Conservation (phyloP, 768 basidiomycete species). For the Boletus reticulatus region DNA sequence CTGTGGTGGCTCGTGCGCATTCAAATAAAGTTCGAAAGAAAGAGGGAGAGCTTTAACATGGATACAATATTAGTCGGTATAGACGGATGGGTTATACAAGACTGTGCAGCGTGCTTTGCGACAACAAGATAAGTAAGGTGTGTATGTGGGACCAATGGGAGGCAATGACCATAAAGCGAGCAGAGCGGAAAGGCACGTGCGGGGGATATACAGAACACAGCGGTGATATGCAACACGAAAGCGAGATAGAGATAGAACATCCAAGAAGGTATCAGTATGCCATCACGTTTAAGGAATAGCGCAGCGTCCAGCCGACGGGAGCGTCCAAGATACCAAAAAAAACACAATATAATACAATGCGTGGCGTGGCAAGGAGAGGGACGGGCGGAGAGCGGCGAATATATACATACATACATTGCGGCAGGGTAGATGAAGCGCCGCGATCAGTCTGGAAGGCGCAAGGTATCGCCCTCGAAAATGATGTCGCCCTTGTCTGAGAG, state of each 20-base stretch:
- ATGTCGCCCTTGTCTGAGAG: constrained; percentile 49
- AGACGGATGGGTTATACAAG: constrained; percentile 16
- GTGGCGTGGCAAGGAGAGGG: not conserved
- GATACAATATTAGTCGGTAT: constrained; percentile 21
- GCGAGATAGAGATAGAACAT: constrained; percentile 9
- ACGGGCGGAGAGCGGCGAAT: not conserved
- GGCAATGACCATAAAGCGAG: not conserved
- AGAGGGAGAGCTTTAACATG: constrained; percentile 6
- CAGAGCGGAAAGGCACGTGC: not conserved
- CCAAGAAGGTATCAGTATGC: constrained; percentile 24
- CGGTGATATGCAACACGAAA: constrained; percentile 15
- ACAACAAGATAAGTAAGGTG: constrained; percentile 1
- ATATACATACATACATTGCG: not conserved
- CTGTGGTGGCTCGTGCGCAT: not conserved
- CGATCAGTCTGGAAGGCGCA: constrained; percentile 27
- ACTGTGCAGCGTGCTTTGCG: constrained; percentile 1
- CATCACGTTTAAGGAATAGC: not conserved
- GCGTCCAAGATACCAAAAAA: constrained; percentile 25
- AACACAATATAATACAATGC: constrained; percentile 15
- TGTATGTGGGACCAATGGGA: not conserved
- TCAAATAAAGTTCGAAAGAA: not conserved
- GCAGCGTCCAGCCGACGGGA: constrained; percentile 4
- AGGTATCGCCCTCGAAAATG: constrained; percentile 50
- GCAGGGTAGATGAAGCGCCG: not conserved
- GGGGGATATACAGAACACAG: constrained; percentile 14